Percentiles rank a stretch among this genome's conserved stretches.
Evolutionary conservation across 768 basidiomycete genomes (phyloP).

Genomic region (Suillus occidentalis): DNA sequence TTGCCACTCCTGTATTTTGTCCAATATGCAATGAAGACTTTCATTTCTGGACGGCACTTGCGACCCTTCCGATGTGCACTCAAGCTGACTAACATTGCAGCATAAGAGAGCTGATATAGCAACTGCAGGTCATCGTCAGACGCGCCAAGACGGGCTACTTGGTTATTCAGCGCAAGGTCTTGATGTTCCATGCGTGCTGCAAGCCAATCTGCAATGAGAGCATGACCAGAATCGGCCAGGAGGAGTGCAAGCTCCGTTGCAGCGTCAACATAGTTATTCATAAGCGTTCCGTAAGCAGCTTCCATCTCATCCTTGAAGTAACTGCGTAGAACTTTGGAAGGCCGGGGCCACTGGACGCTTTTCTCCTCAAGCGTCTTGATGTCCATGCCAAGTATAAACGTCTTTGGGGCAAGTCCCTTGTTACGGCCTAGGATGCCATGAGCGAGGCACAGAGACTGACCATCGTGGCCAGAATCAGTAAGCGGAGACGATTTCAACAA

Average conservation of each 20-base stretch:
- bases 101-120: conserved; percentile 1
- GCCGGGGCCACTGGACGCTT: neutral
- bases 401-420: neutral
- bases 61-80: conserved; percentile 1
- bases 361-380: neutral
- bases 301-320: neutral
- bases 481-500: neutral
- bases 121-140: neutral
- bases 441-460: neutral
- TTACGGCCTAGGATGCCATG: conserved; percentile 3
- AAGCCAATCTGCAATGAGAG: conserved; percentile 1
- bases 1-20: neutral
- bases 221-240: neutral
- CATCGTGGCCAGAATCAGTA: neutral
- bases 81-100: conserved; percentile 6
- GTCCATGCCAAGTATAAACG: neutral
- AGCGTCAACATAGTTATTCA: neutral
- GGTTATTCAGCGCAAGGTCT: conserved; percentile 1
- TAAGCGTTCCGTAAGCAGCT: neutral
- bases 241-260: neutral
- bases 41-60: conserved; percentile 1
- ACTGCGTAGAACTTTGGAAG: conserved; percentile 2
- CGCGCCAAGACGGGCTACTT: conserved; percentile 1
- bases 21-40: neutral
- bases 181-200: neutral